Percentiles rank a stretch among this genome's conserved stretches.
Evolutionary conservation across 257 asterid species (phyloP).

Genomic region (Apocynum venetum): DNA sequence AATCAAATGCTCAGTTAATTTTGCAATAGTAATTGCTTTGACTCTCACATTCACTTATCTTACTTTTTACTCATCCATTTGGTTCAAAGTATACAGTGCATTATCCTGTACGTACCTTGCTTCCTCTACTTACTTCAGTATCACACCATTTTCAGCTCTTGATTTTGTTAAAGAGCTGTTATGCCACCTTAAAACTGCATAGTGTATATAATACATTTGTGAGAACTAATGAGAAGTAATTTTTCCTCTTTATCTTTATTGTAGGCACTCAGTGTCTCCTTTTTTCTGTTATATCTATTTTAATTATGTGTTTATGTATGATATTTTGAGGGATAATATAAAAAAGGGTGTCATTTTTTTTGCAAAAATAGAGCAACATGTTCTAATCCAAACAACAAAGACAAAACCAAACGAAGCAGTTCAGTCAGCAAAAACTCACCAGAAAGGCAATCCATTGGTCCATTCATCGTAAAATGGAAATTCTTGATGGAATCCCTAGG

Average conservation of each 20-base stretch:
- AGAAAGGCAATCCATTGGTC: background rate
- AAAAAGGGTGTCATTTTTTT: background rate
- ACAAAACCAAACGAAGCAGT: background rate
- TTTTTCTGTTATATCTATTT: background rate
- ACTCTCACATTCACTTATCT: conserved; percentile 52
- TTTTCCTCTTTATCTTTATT: background rate
- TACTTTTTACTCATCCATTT: conserved; percentile 56
- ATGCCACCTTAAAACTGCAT: conserved; percentile 7
- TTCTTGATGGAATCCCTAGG: background rate
- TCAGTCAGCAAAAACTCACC: background rate
- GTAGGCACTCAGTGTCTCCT: background rate
- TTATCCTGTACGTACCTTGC: conserved; percentile 49
- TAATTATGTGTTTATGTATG: too few relatives aligned
- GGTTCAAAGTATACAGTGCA: conserved; percentile 65
- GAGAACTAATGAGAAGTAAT: background rate
- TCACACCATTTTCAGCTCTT: conserved; percentile 32
- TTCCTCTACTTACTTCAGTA: conserved; percentile 48
- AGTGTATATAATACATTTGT: background rate
- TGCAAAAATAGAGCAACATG: too few relatives aligned
- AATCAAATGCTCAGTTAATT: conserved; percentile 46
- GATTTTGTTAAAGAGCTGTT: conserved; percentile 5
- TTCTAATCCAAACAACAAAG: too few relatives aligned
- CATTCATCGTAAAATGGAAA: background rate
- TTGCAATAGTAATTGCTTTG: conserved; percentile 46
- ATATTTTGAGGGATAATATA: background rate